phyloP scores from a whole-genome alignment of 495 filamentous ascomycete species.

The Neurospora sp. region DNA sequence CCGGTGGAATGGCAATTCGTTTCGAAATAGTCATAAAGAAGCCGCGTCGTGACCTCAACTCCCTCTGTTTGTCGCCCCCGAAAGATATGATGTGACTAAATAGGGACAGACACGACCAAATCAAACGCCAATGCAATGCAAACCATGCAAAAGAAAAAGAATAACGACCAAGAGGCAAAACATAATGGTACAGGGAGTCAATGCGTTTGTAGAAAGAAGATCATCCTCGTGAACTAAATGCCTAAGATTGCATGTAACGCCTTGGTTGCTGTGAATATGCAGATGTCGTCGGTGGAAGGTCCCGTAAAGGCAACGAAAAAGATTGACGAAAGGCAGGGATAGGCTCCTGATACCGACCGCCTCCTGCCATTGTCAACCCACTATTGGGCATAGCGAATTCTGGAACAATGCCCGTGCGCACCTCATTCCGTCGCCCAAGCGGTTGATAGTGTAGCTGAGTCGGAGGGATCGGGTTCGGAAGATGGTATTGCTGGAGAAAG shows the following conservation, averaged over 20 bases:
- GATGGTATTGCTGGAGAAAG: constrained; percentile 65
- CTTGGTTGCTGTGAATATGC: not conserved
- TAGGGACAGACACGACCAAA: not conserved
- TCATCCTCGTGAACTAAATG: not conserved
- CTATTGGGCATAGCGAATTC: constrained; percentile 39
- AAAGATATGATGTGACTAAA: not conserved
- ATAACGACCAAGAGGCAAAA: not conserved
- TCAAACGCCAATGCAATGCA: not conserved
- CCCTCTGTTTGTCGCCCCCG: not conserved
- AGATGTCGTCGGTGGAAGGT: not conserved
- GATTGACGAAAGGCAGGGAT: not conserved
- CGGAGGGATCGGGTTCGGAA: constrained; percentile 34
- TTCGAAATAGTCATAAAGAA: not conserved
- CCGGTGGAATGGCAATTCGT: not conserved
- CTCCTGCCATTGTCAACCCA: not conserved
- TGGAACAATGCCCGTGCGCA: constrained; percentile 73
- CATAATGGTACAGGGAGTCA: not conserved
- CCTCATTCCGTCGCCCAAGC: constrained; percentile 66
- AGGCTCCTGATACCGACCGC: not conserved
- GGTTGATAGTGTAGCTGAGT: constrained; percentile 96
- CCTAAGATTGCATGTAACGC: not conserved
- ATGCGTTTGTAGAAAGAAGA: not conserved
- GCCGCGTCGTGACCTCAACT: not conserved
- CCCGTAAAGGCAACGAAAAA: not conserved
- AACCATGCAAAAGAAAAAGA: not conserved